Evolutionary conservation across 1,284 basidiomycete genomes (phyloP), one percentile per base, ranked within the genome.

Genomic region (Fistulina hepatica): DNA sequence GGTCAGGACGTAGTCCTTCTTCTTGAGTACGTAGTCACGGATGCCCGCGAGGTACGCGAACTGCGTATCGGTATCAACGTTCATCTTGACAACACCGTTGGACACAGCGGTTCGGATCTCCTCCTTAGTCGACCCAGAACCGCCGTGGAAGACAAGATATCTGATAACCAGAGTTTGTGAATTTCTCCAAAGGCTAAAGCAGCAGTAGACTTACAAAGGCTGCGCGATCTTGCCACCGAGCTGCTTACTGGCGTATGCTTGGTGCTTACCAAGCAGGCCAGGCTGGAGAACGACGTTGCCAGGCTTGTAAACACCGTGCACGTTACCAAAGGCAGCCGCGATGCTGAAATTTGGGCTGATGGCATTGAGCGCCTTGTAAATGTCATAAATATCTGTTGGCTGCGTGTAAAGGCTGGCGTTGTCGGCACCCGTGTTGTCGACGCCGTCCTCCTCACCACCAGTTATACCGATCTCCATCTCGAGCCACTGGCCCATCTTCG

Each of bases 401-500:
- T 98, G 94, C 33, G 95, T 99, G 76, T 98, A 98, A 51, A 98
- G 73, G 39, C 78, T 73, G 32, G 81, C 69, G 67, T 97, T 98
- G 69, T 98, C 95, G 50, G 93, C 92, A 41, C 72, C 76, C 46
- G 90, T 82, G 73, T 95, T 94, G 65, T 95, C 91, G 39, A 98
- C 94, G 60, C 94, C 94, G 57, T 98, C 94, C 65, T 98, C 94
- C 64, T 98, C 94, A 58, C 94, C 94, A 61, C 94, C 95, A 43
- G 95, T 99, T 67, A 99, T 98, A 58, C 95, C 95, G 59, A 99
- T 98, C 69, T 99, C 95, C 95, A 99, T 99, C 76, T 99, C 95
- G 63, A 99, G 90, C 92, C 92, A 99, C 53, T 90, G 69, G 47
- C 85, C 83, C 57, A 97, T 66, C 51, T 83, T 78, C 20, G 89